Evolutionary conservation across 306 rosid species (phyloP), one percentile per base, ranked within the genome.

Genomic region (Urtica urens): DNA sequence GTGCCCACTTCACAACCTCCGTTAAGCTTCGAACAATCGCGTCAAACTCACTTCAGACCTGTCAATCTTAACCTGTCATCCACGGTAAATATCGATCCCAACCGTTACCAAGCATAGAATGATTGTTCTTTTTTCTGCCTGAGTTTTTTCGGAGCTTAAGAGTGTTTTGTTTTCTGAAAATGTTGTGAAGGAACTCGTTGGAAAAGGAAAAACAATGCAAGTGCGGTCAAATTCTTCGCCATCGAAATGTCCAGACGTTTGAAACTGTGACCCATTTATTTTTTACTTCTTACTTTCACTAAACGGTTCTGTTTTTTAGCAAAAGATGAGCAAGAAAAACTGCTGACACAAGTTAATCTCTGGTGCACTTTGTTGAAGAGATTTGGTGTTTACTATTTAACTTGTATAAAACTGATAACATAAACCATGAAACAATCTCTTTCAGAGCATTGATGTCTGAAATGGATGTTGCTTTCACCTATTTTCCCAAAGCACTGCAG

Each of bases 101-200:
- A 24, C 7, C 46, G 41, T 7, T 13, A 2, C 7, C 56, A 33
- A 43, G 37, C 23, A 7, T n/a, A n/a, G n/a, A n/a, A n/a, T n/a
- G n/a, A n/a, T n/a, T n/a, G n/a, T n/a, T n/a, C n/a, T n/a, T n/a
- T n/a, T n/a, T n/a, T n/a, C n/a, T n/a, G n/a, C n/a, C n/a, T n/a
- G 25, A 38, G 16, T 18, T 33, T n/a, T n/a, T 19, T 23, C 24
- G 38, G 44, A 44, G 49, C 51, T 73, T 57, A 67, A 38, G 35
- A 25, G 19, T 43, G 0, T 70, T 53, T 42, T 76, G 48, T 24
- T 9, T 64, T 42, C n/a, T n/a, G n/a, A n/a, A n/a, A n/a, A n/a
- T n/a, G n/a, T n/a, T n/a, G 1, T 75, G 76, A 59, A 78, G 78
- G 81, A 58, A 66, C 40, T 64, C 46, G 33, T 46, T 26, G 23